A percentile compares a stretch with the other conserved stretches of the same genome.
phyloP scores from a whole-genome alignment of 345 rosid genomes.

The Ailanthus altissimus region DNA sequence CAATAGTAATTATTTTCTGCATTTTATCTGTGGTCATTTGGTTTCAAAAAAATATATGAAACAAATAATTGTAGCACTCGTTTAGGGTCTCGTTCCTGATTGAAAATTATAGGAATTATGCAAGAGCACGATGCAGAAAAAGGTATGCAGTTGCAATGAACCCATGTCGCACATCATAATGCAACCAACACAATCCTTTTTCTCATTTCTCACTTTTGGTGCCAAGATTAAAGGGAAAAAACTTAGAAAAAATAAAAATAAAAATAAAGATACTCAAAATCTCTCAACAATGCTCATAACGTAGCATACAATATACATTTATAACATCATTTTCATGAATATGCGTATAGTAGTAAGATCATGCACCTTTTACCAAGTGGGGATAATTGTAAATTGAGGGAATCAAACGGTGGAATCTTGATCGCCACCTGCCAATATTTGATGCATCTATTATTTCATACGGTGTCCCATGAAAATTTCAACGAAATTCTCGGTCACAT shows the following conservation, averaged over 20 bases:
- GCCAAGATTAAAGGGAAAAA: no score
- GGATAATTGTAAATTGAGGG: not conserved
- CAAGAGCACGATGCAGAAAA: constrained; percentile 7
- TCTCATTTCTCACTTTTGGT: not conserved
- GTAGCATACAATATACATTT: no score
- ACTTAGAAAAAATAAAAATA: no score
- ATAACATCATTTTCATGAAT: no score
- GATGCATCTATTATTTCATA: not conserved
- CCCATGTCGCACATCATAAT: constrained; percentile 5
- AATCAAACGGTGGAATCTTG: constrained; percentile 5
- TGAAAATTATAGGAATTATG: constrained; percentile 3
- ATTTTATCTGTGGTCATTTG: no score
- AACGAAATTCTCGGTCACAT: constrained; percentile 26
- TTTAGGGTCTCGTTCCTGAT: constrained; percentile 16
- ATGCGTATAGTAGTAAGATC: not conserved
- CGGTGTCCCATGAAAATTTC: constrained; percentile 17
- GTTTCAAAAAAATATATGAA: no score
- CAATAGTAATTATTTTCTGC: no score
- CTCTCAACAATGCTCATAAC: no score
- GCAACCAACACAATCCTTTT: not conserved
- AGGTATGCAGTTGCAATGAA: constrained; percentile 3
- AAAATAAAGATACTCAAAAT: no score
- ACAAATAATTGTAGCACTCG: no score
- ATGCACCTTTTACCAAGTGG: not conserved
- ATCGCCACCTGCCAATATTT: not conserved